Base-by-base conservation (phyloP, 164 flowering plant species). In the Vitis labrusca region DNA sequence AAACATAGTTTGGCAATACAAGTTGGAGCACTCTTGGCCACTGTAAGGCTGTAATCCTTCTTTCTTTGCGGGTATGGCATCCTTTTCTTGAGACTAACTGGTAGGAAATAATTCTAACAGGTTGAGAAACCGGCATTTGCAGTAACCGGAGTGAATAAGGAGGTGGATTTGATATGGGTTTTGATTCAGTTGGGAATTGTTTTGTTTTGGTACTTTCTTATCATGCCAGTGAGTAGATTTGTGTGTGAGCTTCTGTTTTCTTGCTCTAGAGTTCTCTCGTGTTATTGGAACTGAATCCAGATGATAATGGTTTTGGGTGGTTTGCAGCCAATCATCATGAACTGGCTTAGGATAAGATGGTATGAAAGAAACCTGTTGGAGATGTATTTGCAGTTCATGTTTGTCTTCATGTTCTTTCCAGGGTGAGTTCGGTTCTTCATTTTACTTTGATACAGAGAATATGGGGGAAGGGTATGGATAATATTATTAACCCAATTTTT, bases 351-450 rank as follows among this genome's bases (percentile, higher is more conserved):
- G 77, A 75, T 82, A 66, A 84, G 98, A 80, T 88, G 88, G 91
- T 88, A 88, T 79, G 84, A 78, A 71, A 84, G 98, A 76, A 84
- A 81, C 14, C 80, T 90, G 17, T 57, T 85, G 59, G 98, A 93
- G 83, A 91, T 88, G 92, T 91, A 87, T 68, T 27, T 91, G 54
- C 98, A 93, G 78, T 91, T 91, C 85, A 86, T 93, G 98, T 91
- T 66, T 72, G 92, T 90, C 66, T 91, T 90, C 90, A 5, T 91
- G 52, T 93, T 93, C 91, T 93, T 88, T 59, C 97, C 98, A 0
- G 93, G 95, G 98, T 90, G 32, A 80, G 89, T 74, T 5, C 2
- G 70, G 52, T 19, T 49, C 14, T 16, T 63, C 44, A 11, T 62
- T 60, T 60, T 59, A 9, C 19, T 59, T 17, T 55, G n/a, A 47